Conservation (phyloP, 225 moss, liverwort and hornwort species). For the Sphagnum tenellum region DNA sequence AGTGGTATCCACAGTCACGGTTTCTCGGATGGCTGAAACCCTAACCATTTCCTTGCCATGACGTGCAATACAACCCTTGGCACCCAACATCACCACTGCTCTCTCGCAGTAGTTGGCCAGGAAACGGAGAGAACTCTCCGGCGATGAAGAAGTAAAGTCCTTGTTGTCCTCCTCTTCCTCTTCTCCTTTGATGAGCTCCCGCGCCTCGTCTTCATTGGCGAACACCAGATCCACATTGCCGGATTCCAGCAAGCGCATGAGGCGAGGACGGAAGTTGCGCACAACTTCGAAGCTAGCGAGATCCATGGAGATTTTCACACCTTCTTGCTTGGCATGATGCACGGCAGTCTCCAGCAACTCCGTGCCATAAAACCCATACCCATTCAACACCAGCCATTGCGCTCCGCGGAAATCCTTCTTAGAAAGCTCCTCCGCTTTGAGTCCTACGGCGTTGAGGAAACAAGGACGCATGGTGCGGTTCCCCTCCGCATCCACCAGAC, state of each 20-base stretch:
- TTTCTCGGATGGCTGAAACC: slow-evolving; percentile 60
- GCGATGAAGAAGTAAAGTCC: slow-evolving; percentile 39
- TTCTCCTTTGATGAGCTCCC: slow-evolving; percentile 63
- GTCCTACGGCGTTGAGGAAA: slow-evolving; percentile 58
- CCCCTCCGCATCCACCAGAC: slow-evolving; percentile 70
- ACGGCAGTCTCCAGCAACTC: slow-evolving; percentile 61
- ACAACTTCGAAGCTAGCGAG: slow-evolving; percentile 94
- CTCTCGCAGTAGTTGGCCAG: slow-evolving; percentile 58
- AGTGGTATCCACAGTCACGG: slow-evolving; percentile 66
- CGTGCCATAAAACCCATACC: slow-evolving; percentile 86
- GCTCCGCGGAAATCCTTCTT: slow-evolving; percentile 61
- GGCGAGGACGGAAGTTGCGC: slow-evolving; percentile 54
- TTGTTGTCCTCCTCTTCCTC: slow-evolving; percentile 54
- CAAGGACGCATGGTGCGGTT: slow-evolving; percentile 92
- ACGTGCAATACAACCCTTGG: slow-evolving; percentile 82
- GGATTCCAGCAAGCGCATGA: slow-evolving; percentile 66
- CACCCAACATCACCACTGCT: slow-evolving; percentile 81
- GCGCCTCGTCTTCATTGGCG: slow-evolving; percentile 88
- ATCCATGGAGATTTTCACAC: slow-evolving; percentile 73
- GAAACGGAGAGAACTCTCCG: slow-evolving; percentile 65
- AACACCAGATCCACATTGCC: slow-evolving; percentile 69
- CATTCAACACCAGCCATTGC: slow-evolving; percentile 80
- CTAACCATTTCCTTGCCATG: slow-evolving; percentile 41
- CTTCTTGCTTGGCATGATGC: slow-evolving; percentile 56
- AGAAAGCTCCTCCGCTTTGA: slow-evolving; percentile 52